Evolutionary conservation across 1,284 basidiomycete genomes (phyloP).

Genomic region (Inonotus hispidus): DNA sequence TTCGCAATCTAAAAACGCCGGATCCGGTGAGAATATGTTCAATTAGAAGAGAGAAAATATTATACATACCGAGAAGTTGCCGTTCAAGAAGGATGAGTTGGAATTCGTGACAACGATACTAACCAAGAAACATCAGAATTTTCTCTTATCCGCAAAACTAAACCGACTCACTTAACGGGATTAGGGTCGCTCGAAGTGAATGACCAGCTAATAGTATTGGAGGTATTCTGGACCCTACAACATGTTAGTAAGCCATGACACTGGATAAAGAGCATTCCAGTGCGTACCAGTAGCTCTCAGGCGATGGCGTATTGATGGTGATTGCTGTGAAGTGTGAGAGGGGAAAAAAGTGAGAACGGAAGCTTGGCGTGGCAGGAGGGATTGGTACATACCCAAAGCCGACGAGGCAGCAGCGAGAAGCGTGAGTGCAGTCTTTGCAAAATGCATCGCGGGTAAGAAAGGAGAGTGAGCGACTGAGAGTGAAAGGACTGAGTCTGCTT

Average conservation of each 20-base stretch:
- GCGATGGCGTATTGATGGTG: slow-evolving; percentile 30
- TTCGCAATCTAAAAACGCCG: slow-evolving; percentile 26
- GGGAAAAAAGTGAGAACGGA: slow-evolving; percentile 2
- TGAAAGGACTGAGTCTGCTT: background rate
- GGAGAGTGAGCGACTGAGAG: background rate
- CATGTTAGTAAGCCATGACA: background rate
- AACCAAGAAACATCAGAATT: background rate
- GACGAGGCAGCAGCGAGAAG: slow-evolving; percentile 28
- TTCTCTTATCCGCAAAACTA: background rate
- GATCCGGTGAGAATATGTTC: slow-evolving; percentile 1
- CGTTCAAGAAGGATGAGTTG: slow-evolving; percentile 33
- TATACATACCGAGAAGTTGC: slow-evolving; percentile 28
- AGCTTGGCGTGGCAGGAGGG: background rate
- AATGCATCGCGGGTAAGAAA: slow-evolving; percentile 7
- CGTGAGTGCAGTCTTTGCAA: slow-evolving; percentile 25
- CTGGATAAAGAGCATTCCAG: background rate
- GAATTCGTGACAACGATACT: slow-evolving; percentile 31
- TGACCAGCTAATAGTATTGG: slow-evolving; percentile 34
- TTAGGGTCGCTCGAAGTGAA: slow-evolving; percentile 31
- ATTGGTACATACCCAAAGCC: slow-evolving; percentile 28
- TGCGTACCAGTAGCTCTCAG: slow-evolving; percentile 31
- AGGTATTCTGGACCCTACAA: slow-evolving; percentile 33
- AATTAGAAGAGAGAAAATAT: background rate
- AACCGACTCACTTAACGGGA: slow-evolving; percentile 25
- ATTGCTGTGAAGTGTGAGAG: slow-evolving; percentile 24